A percentile compares a stretch with the other conserved stretches of the same genome.
These are phyloP conservation scores for Amphicarpaea edgeworthii DNA, from an alignment of 306 rosid species.

Conservation along the genomic window DNA sequence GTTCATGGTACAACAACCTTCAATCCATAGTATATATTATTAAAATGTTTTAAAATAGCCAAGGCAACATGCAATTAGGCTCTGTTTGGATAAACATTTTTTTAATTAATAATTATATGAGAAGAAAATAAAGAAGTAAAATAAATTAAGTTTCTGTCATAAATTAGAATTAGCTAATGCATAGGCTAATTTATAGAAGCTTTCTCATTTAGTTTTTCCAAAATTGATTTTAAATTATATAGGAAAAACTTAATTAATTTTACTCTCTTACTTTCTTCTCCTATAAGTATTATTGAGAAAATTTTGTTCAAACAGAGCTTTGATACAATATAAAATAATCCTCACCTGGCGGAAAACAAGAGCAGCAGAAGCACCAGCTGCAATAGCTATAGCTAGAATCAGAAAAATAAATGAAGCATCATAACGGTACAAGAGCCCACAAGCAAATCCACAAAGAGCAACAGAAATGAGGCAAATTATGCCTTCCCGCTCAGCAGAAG, in stretches of 20 bases:
- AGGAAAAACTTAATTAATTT: not conserved
- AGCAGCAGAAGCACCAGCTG: conserved; percentile 62
- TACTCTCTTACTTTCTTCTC: not conserved
- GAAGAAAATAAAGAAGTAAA: not conserved
- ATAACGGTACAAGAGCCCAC: conserved; percentile 73
- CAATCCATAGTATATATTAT: conserved; percentile 3
- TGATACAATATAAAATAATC: conserved; percentile 32
- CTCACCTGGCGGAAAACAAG: conserved; percentile 81
- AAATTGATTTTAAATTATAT: not conserved
- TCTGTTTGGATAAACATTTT: not conserved
- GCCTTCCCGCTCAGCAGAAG: conserved; percentile 78
- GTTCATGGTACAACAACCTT: conserved; percentile 12
- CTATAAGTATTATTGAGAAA: not conserved
- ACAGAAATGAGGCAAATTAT: conserved; percentile 70
- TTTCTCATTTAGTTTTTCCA: not conserved
- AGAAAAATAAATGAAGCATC: conserved; percentile 57
- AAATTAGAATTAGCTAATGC: not conserved
- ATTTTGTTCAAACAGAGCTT: not conserved
- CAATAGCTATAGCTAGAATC: conserved; percentile 59
- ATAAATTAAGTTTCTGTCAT: not conserved
- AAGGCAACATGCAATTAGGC: conserved; percentile 14
- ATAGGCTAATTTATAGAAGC: not conserved
- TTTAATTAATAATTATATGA: not conserved
- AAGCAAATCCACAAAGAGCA: conserved; percentile 78
- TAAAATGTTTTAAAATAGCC: not conserved